These are phyloP conservation scores for Przewalskia tangutica DNA, from an alignment of 257 asterid species.

Conservation along the genomic window DNA sequence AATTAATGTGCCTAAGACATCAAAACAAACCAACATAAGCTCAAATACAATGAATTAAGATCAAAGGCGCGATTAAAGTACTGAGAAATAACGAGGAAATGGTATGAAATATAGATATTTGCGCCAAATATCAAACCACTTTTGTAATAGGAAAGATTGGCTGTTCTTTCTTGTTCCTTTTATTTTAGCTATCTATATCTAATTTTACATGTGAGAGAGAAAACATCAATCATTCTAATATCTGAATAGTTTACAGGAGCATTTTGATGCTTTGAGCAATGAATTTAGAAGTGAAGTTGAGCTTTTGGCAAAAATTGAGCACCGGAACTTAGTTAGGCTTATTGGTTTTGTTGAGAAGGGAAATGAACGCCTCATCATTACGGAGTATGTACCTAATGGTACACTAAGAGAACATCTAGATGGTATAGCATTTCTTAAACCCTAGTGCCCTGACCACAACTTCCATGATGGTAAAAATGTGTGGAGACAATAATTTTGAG, in stretches of 20 bases:
- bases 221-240: not conserved
- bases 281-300: constrained; percentile 92
- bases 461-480: not conserved
- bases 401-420: constrained; percentile 95
- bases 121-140: not conserved
- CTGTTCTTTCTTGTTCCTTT: not conserved
- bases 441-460: not conserved
- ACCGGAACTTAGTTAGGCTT: constrained; percentile 86
- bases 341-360: constrained; percentile 89
- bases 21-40: not conserved
- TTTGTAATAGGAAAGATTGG: not conserved
- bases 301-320: constrained; percentile 91
- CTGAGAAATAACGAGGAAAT: not conserved
- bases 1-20: no score
- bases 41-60: not conserved
- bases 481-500: constrained; percentile 8
- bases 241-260: constrained; percentile 33
- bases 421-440: constrained; percentile 41
- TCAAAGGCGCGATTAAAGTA: not conserved
- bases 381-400: constrained; percentile 92
- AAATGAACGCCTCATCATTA: constrained; percentile 73
- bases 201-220: not conserved
- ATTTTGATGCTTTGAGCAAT: constrained; percentile 44
- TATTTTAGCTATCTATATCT: not conserved
- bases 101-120: not conserved